phyloP scores from a whole-genome alignment of 2,329 filamentous ascomycete genomes.

The Colletotrichum sp. region DNA sequence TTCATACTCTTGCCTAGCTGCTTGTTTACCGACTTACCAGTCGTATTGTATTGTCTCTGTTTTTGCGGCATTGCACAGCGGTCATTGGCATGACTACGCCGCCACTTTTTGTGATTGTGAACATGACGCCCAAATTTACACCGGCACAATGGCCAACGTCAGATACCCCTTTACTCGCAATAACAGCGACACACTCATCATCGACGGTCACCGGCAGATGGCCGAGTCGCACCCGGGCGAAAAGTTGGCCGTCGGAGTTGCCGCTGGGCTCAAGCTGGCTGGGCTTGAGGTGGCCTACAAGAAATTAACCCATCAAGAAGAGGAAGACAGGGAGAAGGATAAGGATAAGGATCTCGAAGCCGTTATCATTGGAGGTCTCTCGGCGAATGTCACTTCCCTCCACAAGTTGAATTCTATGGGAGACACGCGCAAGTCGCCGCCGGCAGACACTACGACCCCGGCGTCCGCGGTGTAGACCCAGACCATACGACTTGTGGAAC shows the following conservation, averaged over 20 bases:
- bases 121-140: not conserved
- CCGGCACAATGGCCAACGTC: not conserved
- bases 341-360: not conserved
- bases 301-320: not conserved
- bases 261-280: not conserved
- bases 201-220: not conserved
- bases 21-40: not conserved
- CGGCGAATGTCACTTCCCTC: not conserved
- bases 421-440: not conserved
- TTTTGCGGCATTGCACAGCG: too few species aligned
- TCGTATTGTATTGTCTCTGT: not conserved
- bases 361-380: rapidly evolving
- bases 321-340: not conserved
- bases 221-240: not conserved
- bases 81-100: too few species aligned
- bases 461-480: not conserved
- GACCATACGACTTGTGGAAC: not conserved
- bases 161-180: not conserved
- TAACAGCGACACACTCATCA: too few species aligned
- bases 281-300: not conserved
- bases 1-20: too few species aligned
- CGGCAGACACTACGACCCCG: not conserved
- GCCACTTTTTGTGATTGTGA: too few species aligned
- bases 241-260: not conserved
- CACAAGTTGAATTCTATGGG: rapidly evolving